Evolutionary conservation across 2,329 filamentous ascomycete species (phyloP).

Genomic region (Hortaea werneckii): DNA sequence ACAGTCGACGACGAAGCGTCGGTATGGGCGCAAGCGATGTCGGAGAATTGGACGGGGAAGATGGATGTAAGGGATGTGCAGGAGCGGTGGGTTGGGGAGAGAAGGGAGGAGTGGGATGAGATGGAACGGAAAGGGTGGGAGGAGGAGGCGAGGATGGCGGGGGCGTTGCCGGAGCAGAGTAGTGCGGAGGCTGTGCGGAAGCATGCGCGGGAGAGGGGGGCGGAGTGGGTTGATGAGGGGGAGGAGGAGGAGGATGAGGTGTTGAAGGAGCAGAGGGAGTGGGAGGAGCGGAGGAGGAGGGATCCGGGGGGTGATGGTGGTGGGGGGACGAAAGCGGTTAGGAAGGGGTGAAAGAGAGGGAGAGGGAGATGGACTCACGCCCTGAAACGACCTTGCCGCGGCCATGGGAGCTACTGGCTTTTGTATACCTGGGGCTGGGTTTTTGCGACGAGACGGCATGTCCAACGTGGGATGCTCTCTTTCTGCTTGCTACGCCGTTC

Average conservation of each 20-base stretch:
- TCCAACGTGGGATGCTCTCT: too few species aligned
- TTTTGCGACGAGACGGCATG: too few species aligned
- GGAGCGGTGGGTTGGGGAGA: constrained; percentile 79
- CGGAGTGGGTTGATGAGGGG: constrained; percentile 6
- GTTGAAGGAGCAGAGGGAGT: constrained; percentile 20
- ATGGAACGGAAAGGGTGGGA: constrained; percentile 65
- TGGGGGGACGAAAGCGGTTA: constrained; percentile 12
- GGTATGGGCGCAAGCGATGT: constrained; percentile 94
- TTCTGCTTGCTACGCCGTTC: too few species aligned
- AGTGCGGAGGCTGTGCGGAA: constrained; percentile 15
- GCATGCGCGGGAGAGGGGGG: constrained; percentile 10
- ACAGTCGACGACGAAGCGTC: constrained; percentile 37
- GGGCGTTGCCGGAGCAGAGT: constrained; percentile 16
- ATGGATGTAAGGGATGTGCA: constrained; percentile 85
- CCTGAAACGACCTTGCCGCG: too few species aligned
- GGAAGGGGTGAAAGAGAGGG: constrained; percentile 6
- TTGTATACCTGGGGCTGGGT: too few species aligned
- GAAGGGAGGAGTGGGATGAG: constrained; percentile 78
- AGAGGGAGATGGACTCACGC: too few species aligned
- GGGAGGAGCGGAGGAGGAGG: constrained; percentile 14
- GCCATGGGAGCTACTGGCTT: too few species aligned
- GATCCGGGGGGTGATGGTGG: constrained; percentile 5
- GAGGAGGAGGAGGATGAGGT: constrained; percentile 18
- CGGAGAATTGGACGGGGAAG: constrained; percentile 51
- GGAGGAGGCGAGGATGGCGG: constrained; percentile 50